phyloP scores from a whole-genome alignment of 805 yeast genomes.

The Cyberlindnera galapagoensis region DNA sequence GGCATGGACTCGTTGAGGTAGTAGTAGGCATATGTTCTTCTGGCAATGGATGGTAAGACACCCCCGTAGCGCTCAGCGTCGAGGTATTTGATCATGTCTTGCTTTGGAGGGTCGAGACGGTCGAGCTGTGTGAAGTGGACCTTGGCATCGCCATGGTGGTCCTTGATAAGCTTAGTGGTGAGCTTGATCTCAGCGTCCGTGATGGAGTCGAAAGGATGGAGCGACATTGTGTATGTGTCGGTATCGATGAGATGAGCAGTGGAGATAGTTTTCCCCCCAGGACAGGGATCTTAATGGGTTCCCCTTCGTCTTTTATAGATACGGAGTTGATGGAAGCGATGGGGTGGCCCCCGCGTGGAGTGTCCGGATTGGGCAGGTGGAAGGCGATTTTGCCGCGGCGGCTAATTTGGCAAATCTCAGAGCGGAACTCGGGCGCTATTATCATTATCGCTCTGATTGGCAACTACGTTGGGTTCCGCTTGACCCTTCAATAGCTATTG shows the following conservation, averaged over 20 bases:
- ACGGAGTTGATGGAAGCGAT: neutral
- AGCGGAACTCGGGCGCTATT: too few species aligned
- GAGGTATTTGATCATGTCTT: conserved; percentile 57
- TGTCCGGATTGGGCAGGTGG: conserved; percentile 10
- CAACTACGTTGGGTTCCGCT: too few species aligned
- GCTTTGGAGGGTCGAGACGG: conserved; percentile 73
- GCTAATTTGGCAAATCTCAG: too few species aligned
- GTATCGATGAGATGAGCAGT: neutral
- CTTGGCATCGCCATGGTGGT: conserved; percentile 42
- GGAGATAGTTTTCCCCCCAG: too few species aligned
- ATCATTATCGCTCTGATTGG: too few species aligned
- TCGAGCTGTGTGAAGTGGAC: conserved; percentile 65
- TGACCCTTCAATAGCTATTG: too few species aligned
- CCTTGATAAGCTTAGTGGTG: conserved; percentile 56
- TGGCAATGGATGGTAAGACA: conserved; percentile 51
- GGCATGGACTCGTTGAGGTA: conserved; percentile 43
- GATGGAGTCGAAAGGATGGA: conserved; percentile 56
- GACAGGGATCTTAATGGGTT: too few species aligned
- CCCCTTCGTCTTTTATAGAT: too few species aligned
- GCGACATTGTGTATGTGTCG: conserved; percentile 7
- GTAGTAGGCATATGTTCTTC: conserved; percentile 65
- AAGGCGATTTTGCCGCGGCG: too few species aligned
- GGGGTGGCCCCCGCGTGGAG: conserved; percentile 6
- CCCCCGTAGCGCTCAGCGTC: conserved; percentile 58
- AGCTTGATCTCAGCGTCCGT: conserved; percentile 51